Evolutionary conservation across 208 protist species (phyloP), one percentile per base, ranked within the genome.

Genomic region (Acanthamoeba lenticulata): DNA sequence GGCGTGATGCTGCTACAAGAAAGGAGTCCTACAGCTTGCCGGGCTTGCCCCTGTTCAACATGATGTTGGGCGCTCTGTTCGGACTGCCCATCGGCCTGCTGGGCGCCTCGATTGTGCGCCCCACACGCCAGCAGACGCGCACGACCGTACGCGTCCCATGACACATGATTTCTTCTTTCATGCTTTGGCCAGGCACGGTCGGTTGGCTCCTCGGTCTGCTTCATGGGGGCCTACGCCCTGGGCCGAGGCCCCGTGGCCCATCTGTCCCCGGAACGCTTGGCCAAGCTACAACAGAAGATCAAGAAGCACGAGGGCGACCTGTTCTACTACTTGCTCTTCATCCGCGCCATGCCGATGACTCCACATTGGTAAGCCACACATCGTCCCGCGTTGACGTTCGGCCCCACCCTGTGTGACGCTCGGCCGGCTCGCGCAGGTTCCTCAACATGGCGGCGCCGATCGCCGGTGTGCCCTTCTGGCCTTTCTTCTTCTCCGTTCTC

Each of bases 31-130:
- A 86, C 44, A 60, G 77, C 21, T 27, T 86, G 29, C 77, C 77
- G 9, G 77, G 77, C 3, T 32, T 86, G 24, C 77, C 77, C 11
- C 44, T 86, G 77, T 86, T 86, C 77, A 86, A 86, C 45, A 49
- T 86, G n/a, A 86, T 86, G 77, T 32, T 86, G 77, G 77, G 77
- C n/a, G 77, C 77, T 60, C 13, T 86, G 44, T 86, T 86, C 24
- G 77, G 77, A 27, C 44, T 86, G 1, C 77, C 77, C 0, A 1
- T 86, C 17, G 77, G 77, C 40, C 27, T 86, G 45, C n/a, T 32
- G 4, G 77, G 42, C 32, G 77, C 77, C 2, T 38, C 77, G 1
- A 0, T 86, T 1, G 77, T 86, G 57, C 5, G 77, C 15, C 5
- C 47, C 47, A 38, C n/a, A 79, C 9, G 36, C 5, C 9, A 79